Evolutionary conservation across 345 rosid species (phyloP).

Genomic region (Eucalyptus cladocalyx): DNA sequence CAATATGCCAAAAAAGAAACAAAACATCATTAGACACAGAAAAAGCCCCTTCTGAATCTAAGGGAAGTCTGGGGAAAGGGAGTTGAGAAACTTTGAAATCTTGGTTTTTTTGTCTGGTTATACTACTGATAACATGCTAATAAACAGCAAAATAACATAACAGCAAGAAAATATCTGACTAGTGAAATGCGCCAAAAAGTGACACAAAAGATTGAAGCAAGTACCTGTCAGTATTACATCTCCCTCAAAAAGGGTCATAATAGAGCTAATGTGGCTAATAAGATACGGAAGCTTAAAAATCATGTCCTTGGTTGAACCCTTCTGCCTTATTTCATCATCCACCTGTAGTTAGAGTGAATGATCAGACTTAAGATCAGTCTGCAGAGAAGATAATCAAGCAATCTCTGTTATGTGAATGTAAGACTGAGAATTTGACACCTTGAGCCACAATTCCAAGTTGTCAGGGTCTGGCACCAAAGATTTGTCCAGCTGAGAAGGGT

Average conservation of each 20-base stretch:
- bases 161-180: not conserved
- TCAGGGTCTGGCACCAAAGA: slow-evolving; percentile 58
- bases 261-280: slow-evolving; percentile 80
- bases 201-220: not conserved
- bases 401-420: not conserved
- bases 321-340: slow-evolving; percentile 66
- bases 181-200: not conserved
- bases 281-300: slow-evolving; percentile 77
- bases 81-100: not conserved
- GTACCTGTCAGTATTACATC: slow-evolving; percentile 87
- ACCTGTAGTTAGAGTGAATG: slow-evolving; percentile 28
- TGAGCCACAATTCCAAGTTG: slow-evolving; percentile 84
- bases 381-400: not conserved
- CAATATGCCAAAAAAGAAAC: not conserved
- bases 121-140: not conserved
- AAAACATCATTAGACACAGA: not conserved
- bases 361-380: not conserved
- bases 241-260: slow-evolving; percentile 85
- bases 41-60: not conserved
- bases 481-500: slow-evolving; percentile 40
- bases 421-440: slow-evolving; percentile 21
- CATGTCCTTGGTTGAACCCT: slow-evolving; percentile 82
- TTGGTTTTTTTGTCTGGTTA: not conserved
- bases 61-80: not conserved
- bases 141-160: not conserved